Evolutionary conservation across 1,284 basidiomycete species (phyloP).

Genomic region (Apiotrichum domesticum): DNA sequence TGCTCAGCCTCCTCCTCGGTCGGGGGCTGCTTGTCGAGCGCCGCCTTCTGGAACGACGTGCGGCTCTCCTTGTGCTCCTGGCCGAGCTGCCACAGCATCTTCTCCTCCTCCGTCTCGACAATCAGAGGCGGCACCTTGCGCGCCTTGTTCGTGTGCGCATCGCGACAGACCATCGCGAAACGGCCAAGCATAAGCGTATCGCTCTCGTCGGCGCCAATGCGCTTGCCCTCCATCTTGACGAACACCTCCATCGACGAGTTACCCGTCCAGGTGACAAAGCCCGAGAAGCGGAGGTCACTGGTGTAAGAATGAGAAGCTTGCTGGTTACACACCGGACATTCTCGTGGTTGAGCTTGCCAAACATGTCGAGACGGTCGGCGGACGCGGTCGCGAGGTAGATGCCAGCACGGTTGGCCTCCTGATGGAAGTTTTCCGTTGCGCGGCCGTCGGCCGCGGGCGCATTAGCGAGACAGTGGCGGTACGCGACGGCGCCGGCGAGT

Average conservation of each 20-base stretch:
- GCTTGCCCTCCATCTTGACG: constrained; percentile 68
- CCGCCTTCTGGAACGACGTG: constrained; percentile 53
- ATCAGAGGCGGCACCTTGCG: constrained; percentile 61
- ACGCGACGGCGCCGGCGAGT: constrained; percentile 71
- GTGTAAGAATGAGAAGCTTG: constrained; percentile 13
- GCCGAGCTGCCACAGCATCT: constrained; percentile 59
- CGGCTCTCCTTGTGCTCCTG: constrained; percentile 59
- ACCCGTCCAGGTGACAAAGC: constrained; percentile 73
- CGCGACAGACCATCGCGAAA: constrained; percentile 76
- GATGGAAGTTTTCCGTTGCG: constrained; percentile 49
- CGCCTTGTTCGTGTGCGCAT: constrained; percentile 61
- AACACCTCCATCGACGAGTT: constrained; percentile 72
- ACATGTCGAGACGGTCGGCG: constrained; percentile 58
- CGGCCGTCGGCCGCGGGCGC: constrained; percentile 12
- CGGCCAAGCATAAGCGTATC: constrained; percentile 54
- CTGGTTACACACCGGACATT: constrained; percentile 38
- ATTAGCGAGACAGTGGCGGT: constrained; percentile 63
- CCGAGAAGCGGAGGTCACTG: constrained; percentile 65
- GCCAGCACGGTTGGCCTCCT: constrained; percentile 55
- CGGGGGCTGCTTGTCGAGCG: constrained; percentile 66
- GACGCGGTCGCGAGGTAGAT: constrained; percentile 77
- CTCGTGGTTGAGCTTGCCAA: constrained; percentile 44
- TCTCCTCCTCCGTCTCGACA: constrained; percentile 59
- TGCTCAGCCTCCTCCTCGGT: constrained; percentile 60
- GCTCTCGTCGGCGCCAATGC: constrained; percentile 51